Conservation (phyloP, 2,329 filamentous ascomycete genomes). For the Calonectria pseudoreteaudii region DNA sequence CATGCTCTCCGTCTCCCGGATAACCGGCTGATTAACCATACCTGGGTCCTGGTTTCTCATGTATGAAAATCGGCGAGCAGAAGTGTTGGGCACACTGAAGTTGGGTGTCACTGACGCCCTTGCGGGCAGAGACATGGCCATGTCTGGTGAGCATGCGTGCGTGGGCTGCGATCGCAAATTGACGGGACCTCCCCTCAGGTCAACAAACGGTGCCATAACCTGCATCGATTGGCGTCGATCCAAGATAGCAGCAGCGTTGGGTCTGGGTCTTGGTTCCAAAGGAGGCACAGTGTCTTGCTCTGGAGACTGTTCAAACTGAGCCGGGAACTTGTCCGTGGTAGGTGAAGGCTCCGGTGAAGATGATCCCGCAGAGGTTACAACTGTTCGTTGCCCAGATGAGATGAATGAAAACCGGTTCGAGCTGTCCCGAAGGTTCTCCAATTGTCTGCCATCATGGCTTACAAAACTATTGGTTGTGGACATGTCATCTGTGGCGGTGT, state of each 20-base stretch:
- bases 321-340: conserved; percentile 61
- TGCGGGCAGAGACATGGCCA: not conserved
- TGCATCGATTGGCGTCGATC: conserved; percentile 66
- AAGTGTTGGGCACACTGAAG: conserved; percentile 64
- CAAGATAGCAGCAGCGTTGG: conserved; percentile 64
- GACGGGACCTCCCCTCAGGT: conserved; percentile 48
- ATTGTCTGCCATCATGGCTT: conserved; percentile 69
- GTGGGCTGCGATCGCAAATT: conserved; percentile 38
- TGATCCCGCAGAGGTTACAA: conserved; percentile 65
- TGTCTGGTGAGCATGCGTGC: conserved; percentile 31
- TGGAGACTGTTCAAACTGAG: conserved; percentile 34
- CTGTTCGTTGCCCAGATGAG: conserved; percentile 71
- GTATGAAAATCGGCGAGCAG: conserved; percentile 59
- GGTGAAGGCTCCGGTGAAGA: conserved; percentile 71
- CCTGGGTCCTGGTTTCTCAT: conserved; percentile 44
- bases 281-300: conserved; percentile 37
- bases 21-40: conserved; percentile 27
- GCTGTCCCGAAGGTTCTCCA: conserved; percentile 69
- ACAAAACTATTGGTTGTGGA: conserved; percentile 68
- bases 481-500: conserved; percentile 62
- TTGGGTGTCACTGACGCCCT: conserved; percentile 54
- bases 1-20: conserved; percentile 27
- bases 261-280: conserved; percentile 57
- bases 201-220: conserved; percentile 56
- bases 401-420: conserved; percentile 69